Percentiles rank a stretch among this genome's conserved stretches.
Evolutionary conservation across 208 protist genomes (phyloP).

Genomic region (Trypanosoma cruzi): DNA sequence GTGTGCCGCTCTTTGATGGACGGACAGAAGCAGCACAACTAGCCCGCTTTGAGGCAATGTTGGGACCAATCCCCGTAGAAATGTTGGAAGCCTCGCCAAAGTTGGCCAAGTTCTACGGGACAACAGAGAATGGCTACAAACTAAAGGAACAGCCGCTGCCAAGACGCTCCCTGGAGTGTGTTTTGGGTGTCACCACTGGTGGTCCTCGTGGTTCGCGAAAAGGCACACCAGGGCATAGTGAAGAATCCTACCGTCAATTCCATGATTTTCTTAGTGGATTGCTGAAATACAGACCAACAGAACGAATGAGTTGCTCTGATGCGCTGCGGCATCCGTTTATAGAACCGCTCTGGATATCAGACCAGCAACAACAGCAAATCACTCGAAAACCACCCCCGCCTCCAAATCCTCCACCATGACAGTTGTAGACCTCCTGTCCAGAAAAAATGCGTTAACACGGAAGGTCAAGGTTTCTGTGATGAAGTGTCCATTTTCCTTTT

Average conservation of each 20-base stretch:
- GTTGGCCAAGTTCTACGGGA: slow-evolving; percentile 59
- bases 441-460: not conserved
- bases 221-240: slow-evolving; percentile 48
- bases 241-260: slow-evolving; percentile 52
- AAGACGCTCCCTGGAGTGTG: slow-evolving; percentile 29
- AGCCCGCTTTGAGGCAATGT: slow-evolving; percentile 87
- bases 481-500: not conserved
- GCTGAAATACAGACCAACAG: slow-evolving; percentile 54
- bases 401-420: not conserved
- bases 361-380: slow-evolving; percentile 27
- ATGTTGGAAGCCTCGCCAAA: slow-evolving; percentile 71
- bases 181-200: slow-evolving; percentile 48
- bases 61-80: slow-evolving; percentile 63
- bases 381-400: not conserved
- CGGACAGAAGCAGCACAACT: slow-evolving; percentile 96
- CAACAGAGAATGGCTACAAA: slow-evolving; percentile 4
- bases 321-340: slow-evolving; percentile 82
- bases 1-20: slow-evolving; percentile 96
- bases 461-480: not conserved
- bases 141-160: slow-evolving; percentile 49
- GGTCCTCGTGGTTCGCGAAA: slow-evolving; percentile 42
- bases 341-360: slow-evolving; percentile 36
- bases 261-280: slow-evolving; percentile 59
- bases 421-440: not conserved
- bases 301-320: slow-evolving; percentile 77